Conservation (phyloP, 805 yeast genomes). For the Wickerhamomyces strasburgensis region DNA sequence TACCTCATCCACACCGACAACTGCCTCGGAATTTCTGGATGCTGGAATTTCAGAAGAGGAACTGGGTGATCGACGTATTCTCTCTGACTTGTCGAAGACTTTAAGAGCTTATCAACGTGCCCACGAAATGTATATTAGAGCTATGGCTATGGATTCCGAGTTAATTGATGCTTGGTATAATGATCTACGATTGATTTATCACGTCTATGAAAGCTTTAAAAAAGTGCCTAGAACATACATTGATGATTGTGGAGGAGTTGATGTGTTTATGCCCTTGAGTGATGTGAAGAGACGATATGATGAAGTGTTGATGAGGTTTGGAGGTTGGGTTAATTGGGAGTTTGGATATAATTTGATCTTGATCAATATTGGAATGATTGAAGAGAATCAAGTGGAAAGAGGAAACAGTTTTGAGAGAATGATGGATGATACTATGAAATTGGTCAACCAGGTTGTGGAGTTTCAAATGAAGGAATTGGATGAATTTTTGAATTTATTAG, state of each 20-base stretch:
- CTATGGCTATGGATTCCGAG: conserved; percentile 19
- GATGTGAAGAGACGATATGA: conserved; percentile 17
- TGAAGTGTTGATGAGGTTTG: conserved; percentile 6
- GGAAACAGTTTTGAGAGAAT: neutral
- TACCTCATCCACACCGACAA: conserved; percentile 11
- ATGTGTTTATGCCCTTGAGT: conserved; percentile 2
- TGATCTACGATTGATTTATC: conserved; percentile 51
- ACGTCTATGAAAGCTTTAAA: conserved; percentile 49
- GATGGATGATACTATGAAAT: conserved; percentile 3
- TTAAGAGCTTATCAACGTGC: conserved; percentile 63
- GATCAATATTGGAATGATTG: conserved; percentile 16
- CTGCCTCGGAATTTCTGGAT: conserved; percentile 50
- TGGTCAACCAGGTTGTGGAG: conserved; percentile 11
- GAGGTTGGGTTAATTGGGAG: conserved; percentile 25
- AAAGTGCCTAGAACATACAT: conserved; percentile 34
- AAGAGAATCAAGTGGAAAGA: conserved; percentile 3
- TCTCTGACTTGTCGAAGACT: conserved; percentile 60
- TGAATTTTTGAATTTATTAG: conserved; percentile 12
- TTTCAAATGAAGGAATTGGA: conserved; percentile 19
- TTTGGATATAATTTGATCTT: conserved; percentile 22
- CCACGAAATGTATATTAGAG: conserved; percentile 35
- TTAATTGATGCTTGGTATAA: conserved; percentile 52
- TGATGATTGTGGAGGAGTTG: conserved; percentile 26
- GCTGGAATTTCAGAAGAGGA: conserved; percentile 61
- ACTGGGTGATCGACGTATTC: conserved; percentile 70